Evolutionary conservation across 805 yeast genomes (phyloP), one percentile per base, ranked within the genome.

Genomic region (Monosporozyma siamensis): DNA sequence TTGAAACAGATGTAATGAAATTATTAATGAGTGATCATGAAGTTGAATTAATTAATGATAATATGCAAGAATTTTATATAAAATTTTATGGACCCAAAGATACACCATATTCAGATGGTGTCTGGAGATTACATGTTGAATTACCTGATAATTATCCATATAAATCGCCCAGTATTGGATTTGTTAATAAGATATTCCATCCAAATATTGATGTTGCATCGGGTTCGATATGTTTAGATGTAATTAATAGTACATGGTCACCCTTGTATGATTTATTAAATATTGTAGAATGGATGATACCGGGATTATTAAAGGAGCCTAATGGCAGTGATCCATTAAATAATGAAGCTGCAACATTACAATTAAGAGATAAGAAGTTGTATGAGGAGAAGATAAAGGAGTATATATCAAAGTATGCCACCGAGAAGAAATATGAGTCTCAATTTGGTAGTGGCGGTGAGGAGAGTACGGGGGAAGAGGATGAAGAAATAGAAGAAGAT

Each of bases 211-310:
- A 90, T 59, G 94, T 88, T 59, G 72, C 78, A 22, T 80, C 78
- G 12, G 98, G 98, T 0, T 79, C 94, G 0, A 96, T 90, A 6
- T 90, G 98, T 64, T 75, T 90, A 39, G 97, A 90, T 61, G 97
- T 92, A 14, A 89, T 90, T 49, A 90, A 90, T 61, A 96, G 90
- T 58, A 87, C 97, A 0, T 90, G 98, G 98, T 84, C 95, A 34
- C 97, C 98, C 2, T 84, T 90, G 87, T 90, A 88, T 68, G 97
- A 92, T 43, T 73, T 92, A 50, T 69, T 80, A 50, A 92, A 92
- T 59, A 84, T 90, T 21, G 86, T 92, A 59, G 97, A 90, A 56
- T 81, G 86, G 58, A 92, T 90, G 66, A 67, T 90, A 46, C 98
- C 98, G 6, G 97, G 94, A 54, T 67, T 90, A 44, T 68, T 90